These are phyloP conservation scores for Diaporthe caulivora DNA, from an alignment of 2,329 filamentous ascomycete species.

Conservation along the genomic window DNA sequence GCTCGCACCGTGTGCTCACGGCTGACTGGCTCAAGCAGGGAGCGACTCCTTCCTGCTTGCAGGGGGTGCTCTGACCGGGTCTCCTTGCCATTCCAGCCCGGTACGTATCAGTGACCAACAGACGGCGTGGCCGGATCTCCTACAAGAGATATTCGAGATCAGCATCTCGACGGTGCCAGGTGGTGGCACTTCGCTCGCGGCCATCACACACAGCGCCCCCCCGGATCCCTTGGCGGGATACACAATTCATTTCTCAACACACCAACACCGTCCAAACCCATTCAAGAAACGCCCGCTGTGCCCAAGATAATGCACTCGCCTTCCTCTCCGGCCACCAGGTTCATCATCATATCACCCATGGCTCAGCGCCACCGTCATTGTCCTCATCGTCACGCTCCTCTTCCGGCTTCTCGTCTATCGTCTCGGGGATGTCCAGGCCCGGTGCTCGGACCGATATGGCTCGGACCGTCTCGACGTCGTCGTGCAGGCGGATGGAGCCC, in stretches of 20 bases:
- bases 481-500: conserved; percentile 40
- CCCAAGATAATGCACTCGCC: not conserved
- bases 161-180: not conserved
- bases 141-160: not conserved
- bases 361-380: conserved; percentile 40
- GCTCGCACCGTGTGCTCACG: not conserved
- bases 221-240: not conserved
- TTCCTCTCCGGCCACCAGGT: not conserved
- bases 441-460: conserved; percentile 37
- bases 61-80: not conserved
- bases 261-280: conserved; percentile 6
- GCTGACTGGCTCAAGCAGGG: not conserved
- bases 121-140: not conserved
- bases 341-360: conserved; percentile 25
- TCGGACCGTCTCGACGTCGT: conserved; percentile 16
- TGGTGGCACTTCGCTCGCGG: not conserved
- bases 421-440: conserved; percentile 19
- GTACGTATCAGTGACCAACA: not conserved
- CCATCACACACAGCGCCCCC: not conserved
- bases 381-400: conserved; percentile 43
- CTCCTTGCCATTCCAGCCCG: not conserved
- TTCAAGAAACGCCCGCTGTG: conserved; percentile 21
- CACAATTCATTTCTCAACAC: not conserved
- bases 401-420: conserved; percentile 13
- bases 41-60: not conserved